phyloP scores from a whole-genome alignment of 768 basidiomycete species.

The Rhizopogon rudus region DNA sequence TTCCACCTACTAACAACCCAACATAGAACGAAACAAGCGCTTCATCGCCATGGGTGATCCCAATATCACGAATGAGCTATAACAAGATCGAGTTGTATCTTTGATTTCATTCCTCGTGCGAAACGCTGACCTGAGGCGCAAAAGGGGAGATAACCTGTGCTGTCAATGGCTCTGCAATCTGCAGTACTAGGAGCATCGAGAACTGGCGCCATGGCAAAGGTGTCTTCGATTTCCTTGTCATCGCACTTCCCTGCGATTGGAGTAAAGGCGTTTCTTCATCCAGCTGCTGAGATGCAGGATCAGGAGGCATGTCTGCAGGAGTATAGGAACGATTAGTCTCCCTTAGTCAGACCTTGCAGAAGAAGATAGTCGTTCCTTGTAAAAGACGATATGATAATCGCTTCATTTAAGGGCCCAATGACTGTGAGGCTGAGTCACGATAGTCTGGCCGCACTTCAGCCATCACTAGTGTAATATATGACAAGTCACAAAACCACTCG shows the following conservation, averaged over 20 bases:
- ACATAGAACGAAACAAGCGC: conserved; percentile 43
- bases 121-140: conserved; percentile 46
- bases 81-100: not conserved
- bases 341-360: no score
- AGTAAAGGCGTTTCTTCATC: conserved; percentile 66
- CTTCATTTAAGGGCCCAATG: no score
- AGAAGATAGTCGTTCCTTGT: no score
- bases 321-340: not conserved
- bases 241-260: conserved; percentile 7
- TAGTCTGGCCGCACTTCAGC: no score
- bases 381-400: no score
- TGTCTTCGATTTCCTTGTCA: conserved; percentile 31
- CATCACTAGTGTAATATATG: no score
- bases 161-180: conserved; percentile 71
- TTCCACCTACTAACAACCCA: conserved; percentile 37
- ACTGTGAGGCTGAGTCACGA: no score
- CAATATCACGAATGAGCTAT: conserved; percentile 25
- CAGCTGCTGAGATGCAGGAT: conserved; percentile 1
- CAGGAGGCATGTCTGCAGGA: conserved; percentile 4
- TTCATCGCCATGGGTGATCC: conserved; percentile 40
- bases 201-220: conserved; percentile 70
- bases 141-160: conserved; percentile 73
- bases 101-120: not conserved
- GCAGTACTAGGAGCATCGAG: conserved; percentile 60
- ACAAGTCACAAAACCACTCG: no score